Conservation (phyloP, 1,284 basidiomycete genomes). For the Bjerkandera adusta region DNA sequence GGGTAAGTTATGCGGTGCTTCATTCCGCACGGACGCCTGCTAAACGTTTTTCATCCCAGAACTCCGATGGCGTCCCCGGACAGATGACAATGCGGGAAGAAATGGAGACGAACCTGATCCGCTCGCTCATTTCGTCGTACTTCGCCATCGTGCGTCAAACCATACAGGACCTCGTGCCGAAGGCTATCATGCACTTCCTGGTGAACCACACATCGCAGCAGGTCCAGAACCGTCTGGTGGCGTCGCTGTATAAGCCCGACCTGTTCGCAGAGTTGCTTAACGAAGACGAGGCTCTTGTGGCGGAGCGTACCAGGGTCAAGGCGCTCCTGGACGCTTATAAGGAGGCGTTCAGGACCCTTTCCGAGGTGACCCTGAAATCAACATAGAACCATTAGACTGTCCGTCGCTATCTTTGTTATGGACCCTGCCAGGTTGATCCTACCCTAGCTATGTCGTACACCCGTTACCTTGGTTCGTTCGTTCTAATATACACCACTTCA, state of each 20-base stretch:
- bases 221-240: conserved; percentile 94
- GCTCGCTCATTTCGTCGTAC: conserved; percentile 93
- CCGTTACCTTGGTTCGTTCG: neutral
- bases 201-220: conserved; percentile 97
- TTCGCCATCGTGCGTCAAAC: conserved; percentile 95
- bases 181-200: conserved; percentile 94
- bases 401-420: conserved; percentile 3
- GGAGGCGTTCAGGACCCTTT: conserved; percentile 90
- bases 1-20: neutral
- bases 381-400: conserved; percentile 34
- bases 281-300: conserved; percentile 94
- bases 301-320: conserved; percentile 93
- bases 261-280: conserved; percentile 90
- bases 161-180: conserved; percentile 96
- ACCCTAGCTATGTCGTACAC: neutral
- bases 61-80: conserved; percentile 51
- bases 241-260: conserved; percentile 91
- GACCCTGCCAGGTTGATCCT: conserved; percentile 5
- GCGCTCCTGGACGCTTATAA: conserved; percentile 94
- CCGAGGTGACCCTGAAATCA: conserved; percentile 73
- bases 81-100: conserved; percentile 82
- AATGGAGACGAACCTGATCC: conserved; percentile 95
- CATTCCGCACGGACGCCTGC: neutral
- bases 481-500: too few relatives aligned
- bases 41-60: conserved; percentile 12